Conservation (phyloP, 2,329 filamentous ascomycete genomes). For the Diaporthe eres region DNA sequence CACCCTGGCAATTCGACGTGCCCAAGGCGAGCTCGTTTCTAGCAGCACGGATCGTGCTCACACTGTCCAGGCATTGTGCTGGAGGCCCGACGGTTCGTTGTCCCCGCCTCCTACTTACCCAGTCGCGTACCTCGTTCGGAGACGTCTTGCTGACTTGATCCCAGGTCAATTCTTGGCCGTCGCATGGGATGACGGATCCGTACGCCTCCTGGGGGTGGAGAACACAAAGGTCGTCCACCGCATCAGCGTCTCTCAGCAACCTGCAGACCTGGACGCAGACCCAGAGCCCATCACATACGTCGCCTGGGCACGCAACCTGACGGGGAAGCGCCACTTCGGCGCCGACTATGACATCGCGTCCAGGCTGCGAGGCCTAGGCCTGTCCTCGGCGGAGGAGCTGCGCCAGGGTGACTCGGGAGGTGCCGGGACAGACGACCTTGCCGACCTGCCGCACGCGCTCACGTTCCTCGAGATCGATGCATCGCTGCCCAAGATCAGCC, state of each 20-base stretch:
- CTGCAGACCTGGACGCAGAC: slow-evolving; percentile 50
- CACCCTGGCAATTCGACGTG: slow-evolving; percentile 81
- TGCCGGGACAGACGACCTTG: slow-evolving; percentile 48
- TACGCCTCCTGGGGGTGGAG: slow-evolving; percentile 83
- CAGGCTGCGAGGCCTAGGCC: slow-evolving; percentile 49
- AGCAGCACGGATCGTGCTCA: slow-evolving; percentile 60
- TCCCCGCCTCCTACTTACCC: slow-evolving; percentile 38
- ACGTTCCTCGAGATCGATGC: slow-evolving; percentile 82
- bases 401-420: slow-evolving; percentile 17
- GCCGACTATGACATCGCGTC: slow-evolving; percentile 43
- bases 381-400: slow-evolving; percentile 43
- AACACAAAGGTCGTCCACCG: slow-evolving; percentile 86
- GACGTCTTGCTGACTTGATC: slow-evolving; percentile 40
- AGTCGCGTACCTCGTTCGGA: slow-evolving; percentile 39
- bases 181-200: slow-evolving; percentile 84
- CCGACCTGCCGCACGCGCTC: slow-evolving; percentile 79
- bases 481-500: slow-evolving; percentile 82
- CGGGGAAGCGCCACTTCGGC: slow-evolving; percentile 48
- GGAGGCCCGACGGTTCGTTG: slow-evolving; percentile 75
- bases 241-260: slow-evolving; percentile 63
- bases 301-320: slow-evolving; percentile 65
- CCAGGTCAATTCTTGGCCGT: slow-evolving; percentile 83
- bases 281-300: slow-evolving; percentile 65
- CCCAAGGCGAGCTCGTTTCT: slow-evolving; percentile 78
- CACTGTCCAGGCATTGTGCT: slow-evolving; percentile 66